Evolutionary conservation across 441 rosid genomes (phyloP).

Genomic region (Pelargonium myrrhifolium): DNA sequence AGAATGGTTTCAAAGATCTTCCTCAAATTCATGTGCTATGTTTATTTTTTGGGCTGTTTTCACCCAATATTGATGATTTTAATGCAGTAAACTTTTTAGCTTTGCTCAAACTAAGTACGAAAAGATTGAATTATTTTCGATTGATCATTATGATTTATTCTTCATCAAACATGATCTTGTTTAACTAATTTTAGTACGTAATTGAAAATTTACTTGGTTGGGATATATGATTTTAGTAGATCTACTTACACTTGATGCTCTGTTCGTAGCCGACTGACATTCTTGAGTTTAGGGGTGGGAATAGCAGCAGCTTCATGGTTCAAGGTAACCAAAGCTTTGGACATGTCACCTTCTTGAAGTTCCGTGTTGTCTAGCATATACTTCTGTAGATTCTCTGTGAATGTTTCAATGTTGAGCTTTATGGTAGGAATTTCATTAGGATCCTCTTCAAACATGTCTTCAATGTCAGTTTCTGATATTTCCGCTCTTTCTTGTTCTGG

Average conservation of each 20-base stretch:
- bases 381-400: conserved; percentile 50
- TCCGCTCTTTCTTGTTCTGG: conserved; percentile 53
- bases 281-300: conserved; percentile 73
- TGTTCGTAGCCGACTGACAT: conserved; percentile 71
- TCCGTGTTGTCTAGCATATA: conserved; percentile 64
- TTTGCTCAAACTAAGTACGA: not conserved
- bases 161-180: conserved; percentile 13
- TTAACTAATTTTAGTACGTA: not conserved
- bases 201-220: conserved; percentile 3
- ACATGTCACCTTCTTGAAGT: conserved; percentile 69
- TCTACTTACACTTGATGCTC: conserved; percentile 95
- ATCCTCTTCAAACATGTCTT: conserved; percentile 60
- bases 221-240: conserved; percentile 24
- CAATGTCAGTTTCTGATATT: conserved; percentile 53
- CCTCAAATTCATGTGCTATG: conserved; percentile 2
- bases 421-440: conserved; percentile 79
- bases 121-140: not conserved
- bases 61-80: not conserved
- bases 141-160: not conserved
- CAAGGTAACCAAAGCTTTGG: conserved; percentile 88
- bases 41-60: not conserved
- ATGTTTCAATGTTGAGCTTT: conserved; percentile 56
- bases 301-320: conserved; percentile 55
- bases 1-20: not conserved
- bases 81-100: not conserved